Percentiles rank a stretch among this genome's conserved stretches.
Evolutionary conservation across 83 land plant species (phyloP).

Genomic region (Picea abies): DNA sequence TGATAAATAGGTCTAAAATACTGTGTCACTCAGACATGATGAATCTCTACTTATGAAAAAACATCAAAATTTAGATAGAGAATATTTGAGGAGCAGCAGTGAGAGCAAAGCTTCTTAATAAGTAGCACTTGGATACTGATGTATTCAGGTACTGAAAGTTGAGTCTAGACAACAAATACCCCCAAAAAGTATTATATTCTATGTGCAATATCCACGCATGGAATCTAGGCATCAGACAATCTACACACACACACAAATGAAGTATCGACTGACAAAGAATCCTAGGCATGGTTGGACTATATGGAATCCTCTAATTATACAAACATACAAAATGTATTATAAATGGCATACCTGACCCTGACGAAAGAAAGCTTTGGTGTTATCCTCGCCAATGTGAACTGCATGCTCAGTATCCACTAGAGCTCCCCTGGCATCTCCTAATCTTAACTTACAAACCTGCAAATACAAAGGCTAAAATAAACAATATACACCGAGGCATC

Average conservation of each 20-base stretch:
- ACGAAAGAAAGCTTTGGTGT: slow-evolving; percentile 15
- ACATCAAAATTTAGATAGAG: neutral
- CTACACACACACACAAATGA: neutral
- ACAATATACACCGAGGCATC: neutral
- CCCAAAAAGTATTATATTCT: neutral
- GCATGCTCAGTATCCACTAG: slow-evolving; percentile 10
- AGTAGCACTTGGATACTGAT: neutral
- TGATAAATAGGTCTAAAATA: neutral
- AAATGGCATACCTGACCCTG: slow-evolving; percentile 10
- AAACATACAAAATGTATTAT: neutral
- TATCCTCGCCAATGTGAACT: neutral
- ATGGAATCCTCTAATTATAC: neutral
- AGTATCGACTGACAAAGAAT: neutral
- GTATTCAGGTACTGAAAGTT: neutral
- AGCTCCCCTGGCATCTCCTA: slow-evolving; percentile 13
- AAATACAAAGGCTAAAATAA: slow-evolving; percentile 10
- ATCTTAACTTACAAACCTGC: slow-evolving; percentile 6
- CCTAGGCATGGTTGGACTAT: neutral
- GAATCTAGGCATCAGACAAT: neutral
- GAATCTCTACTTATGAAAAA: neutral
- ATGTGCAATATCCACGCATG: neutral
- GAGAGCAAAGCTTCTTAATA: neutral
- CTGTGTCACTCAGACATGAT: neutral
- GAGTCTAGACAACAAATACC: neutral
- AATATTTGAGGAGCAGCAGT: neutral